A percentile compares a stretch with the other conserved stretches of the same genome.
These are phyloP conservation scores for Rhizodiscina lignyota DNA, from an alignment of 495 filamentous ascomycete species.

Conservation along the genomic window DNA sequence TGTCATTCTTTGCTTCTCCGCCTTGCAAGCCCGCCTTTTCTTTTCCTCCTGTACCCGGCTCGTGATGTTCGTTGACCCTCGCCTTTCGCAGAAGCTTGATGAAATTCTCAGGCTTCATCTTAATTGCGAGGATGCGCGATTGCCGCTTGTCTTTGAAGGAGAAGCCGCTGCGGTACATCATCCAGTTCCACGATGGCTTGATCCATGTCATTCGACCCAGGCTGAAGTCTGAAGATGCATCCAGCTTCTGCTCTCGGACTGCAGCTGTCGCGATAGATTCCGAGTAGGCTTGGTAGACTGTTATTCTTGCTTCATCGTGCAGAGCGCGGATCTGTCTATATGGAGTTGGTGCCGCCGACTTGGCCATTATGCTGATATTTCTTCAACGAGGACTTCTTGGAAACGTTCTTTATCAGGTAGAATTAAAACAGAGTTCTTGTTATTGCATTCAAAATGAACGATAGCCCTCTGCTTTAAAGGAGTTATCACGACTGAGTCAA, in stretches of 20 bases:
- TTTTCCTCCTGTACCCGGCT: conserved; percentile 29
- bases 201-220: conserved; percentile 48
- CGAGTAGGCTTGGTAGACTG: conserved; percentile 48
- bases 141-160: conserved; percentile 12
- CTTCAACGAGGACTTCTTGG: too few species aligned
- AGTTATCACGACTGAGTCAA: too few species aligned
- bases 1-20: conserved; percentile 17
- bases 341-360: too few species aligned
- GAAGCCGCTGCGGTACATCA: conserved; percentile 32
- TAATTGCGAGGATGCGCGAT: conserved; percentile 8
- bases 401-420: too few species aligned
- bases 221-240: conserved; percentile 34
- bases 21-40: conserved; percentile 16
- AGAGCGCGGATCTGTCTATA: conserved; percentile 37
- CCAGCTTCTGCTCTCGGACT: conserved; percentile 31
- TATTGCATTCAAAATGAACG: too few species aligned
- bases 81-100: conserved; percentile 3
- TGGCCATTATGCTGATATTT: too few species aligned
- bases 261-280: conserved; percentile 35
- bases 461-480: too few species aligned
- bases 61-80: neutral
- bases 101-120: conserved; percentile 7
- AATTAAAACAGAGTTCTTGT: too few species aligned
- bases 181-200: conserved; percentile 49
- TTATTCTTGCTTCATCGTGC: conserved; percentile 31